Conservation (phyloP, 345 rosid species). For the Eucalyptus brandiana region DNA sequence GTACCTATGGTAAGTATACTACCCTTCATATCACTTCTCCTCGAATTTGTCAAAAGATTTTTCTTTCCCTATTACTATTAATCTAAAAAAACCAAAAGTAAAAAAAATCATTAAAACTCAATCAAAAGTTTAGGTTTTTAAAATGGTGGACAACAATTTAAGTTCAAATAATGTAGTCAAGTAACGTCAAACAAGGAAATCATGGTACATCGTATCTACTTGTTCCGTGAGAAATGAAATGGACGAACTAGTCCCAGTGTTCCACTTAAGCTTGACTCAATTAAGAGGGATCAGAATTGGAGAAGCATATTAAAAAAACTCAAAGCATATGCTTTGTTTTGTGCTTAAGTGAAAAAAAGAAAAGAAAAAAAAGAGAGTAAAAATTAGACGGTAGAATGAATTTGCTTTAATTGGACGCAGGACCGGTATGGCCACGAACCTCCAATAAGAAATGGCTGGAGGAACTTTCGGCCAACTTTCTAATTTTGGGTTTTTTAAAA, state of each 20-base stretch:
- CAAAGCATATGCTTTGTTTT: background rate
- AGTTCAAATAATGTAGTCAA: background rate
- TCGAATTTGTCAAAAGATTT: background rate
- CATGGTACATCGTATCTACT: background rate
- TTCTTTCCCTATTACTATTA: background rate
- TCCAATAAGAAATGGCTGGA: background rate
- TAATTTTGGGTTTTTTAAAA: background rate
- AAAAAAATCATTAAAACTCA: background rate
- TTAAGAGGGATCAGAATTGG: background rate
- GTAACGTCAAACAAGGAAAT: background rate
- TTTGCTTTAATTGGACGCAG: background rate
- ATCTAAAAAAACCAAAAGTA: background rate
- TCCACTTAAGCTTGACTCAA: background rate
- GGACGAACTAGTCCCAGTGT: background rate
- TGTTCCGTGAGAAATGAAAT: background rate
- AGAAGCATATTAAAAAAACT: background rate
- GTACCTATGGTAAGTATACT: background rate
- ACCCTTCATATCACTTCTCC: background rate
- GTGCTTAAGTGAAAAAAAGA: background rate
- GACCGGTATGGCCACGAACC: background rate
- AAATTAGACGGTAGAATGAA: background rate
- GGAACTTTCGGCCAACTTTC: background rate
- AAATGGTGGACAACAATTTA: background rate
- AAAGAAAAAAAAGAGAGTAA: background rate
- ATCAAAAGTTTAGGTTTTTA: background rate